phyloP scores from a whole-genome alignment of 495 filamentous ascomycete species.

The Pseudevernia furfuracea region DNA sequence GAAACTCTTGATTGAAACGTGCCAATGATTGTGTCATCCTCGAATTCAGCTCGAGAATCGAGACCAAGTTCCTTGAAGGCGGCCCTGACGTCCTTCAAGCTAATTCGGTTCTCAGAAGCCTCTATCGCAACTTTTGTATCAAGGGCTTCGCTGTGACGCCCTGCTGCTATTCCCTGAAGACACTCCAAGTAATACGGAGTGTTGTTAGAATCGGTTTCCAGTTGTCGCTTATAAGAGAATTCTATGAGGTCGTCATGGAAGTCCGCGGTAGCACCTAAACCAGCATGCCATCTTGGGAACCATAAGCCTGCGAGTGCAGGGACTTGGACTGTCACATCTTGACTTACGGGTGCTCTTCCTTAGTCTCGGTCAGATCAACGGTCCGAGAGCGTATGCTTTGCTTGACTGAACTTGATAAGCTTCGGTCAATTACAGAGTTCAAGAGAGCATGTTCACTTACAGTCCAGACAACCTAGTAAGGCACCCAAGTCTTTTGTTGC shows the following conservation, averaged over 20 bases:
- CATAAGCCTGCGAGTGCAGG: slow-evolving; percentile 5
- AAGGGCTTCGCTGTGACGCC: slow-evolving; percentile 36
- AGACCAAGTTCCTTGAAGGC: slow-evolving; percentile 52
- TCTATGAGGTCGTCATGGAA: slow-evolving; percentile 46
- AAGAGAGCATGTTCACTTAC: slow-evolving; percentile 30
- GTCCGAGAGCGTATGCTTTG: slow-evolving; percentile 24
- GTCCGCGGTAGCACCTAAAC: slow-evolving; percentile 39
- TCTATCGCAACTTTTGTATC: slow-evolving; percentile 34
- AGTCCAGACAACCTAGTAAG: slow-evolving; percentile 43
- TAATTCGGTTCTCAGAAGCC: slow-evolving; percentile 35
- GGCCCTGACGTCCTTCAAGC: slow-evolving; percentile 32
- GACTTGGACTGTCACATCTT: not conserved
- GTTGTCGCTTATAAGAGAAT: slow-evolving; percentile 40
- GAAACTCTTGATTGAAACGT: slow-evolving; percentile 48
- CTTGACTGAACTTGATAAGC: slow-evolving; percentile 21
- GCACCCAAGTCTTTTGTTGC: slow-evolving; percentile 36
- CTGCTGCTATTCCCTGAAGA: slow-evolving; percentile 36
- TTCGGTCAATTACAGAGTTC: slow-evolving; percentile 1
- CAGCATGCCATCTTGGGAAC: slow-evolving; percentile 38
- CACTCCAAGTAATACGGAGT: slow-evolving; percentile 43
- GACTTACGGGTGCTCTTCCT: slow-evolving; percentile 32
- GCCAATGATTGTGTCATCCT: slow-evolving; percentile 51
- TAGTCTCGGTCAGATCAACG: slow-evolving; percentile 20
- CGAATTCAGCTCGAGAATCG: slow-evolving; percentile 31
- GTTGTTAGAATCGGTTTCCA: slow-evolving; percentile 31